These are phyloP conservation scores for Didymella arachidicola DNA, from an alignment of 2,329 filamentous ascomycete species.

Conservation along the genomic window DNA sequence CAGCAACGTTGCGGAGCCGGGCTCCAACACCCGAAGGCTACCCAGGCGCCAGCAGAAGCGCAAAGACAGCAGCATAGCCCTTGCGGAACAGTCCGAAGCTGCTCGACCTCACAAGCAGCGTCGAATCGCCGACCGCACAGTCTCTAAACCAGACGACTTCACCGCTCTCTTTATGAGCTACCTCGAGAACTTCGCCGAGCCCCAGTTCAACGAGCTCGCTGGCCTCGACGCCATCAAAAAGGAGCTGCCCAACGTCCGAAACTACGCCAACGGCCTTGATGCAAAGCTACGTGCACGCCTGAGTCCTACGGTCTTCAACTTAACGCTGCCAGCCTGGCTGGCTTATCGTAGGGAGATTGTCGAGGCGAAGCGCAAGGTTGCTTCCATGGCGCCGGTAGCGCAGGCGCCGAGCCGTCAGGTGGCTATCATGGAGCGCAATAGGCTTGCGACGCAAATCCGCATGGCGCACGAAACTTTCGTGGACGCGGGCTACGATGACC, in stretches of 20 bases:
- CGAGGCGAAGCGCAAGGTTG: background rate
- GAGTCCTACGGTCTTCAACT: constrained; percentile 1
- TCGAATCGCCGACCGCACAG: background rate
- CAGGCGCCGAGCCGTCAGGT: constrained; percentile 1
- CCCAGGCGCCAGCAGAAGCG: constrained; percentile 4
- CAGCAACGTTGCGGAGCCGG: background rate
- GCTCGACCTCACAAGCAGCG: background rate
- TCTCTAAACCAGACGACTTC: background rate
- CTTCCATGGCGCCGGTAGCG: background rate
- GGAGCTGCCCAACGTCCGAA: background rate
- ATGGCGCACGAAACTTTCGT: constrained; percentile 6
- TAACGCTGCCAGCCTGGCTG: constrained; percentile 12
- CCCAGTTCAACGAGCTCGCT: constrained; percentile 5
- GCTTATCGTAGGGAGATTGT: constrained; percentile 5
- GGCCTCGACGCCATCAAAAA: constrained; percentile 3
- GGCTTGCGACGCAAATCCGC: constrained; percentile 9
- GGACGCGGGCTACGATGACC: background rate
- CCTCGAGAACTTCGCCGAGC: constrained; percentile 7
- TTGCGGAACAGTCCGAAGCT: background rate
- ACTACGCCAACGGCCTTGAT: background rate
- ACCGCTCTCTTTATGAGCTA: constrained; percentile 12
- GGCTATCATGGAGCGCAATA: constrained; percentile 7
- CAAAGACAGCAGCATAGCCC: background rate
- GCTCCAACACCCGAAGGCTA: background rate
- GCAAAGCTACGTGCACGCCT: background rate